These are phyloP conservation scores for Vaccinium myrtillus DNA, from an alignment of 148 eudicot genomes.

Conservation along the genomic window DNA sequence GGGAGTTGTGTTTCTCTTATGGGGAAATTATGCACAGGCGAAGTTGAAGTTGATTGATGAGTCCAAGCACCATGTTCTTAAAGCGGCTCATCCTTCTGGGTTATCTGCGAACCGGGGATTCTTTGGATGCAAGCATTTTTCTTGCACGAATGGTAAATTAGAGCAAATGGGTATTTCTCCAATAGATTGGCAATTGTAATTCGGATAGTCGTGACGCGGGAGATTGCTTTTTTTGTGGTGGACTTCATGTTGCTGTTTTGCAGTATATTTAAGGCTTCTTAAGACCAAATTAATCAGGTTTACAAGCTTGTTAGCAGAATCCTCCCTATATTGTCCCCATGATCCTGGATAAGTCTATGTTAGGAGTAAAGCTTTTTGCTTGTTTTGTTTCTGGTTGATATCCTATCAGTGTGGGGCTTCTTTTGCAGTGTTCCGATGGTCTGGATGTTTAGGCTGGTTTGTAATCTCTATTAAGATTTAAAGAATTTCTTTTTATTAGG, in stretches of 20 bases:
- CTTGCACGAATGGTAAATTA: slow-evolving; percentile 68
- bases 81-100: slow-evolving; percentile 98
- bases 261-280: too few relatives aligned
- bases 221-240: not conserved
- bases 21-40: slow-evolving; percentile 97
- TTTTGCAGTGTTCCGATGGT: not conserved
- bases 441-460: not conserved
- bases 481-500: not conserved
- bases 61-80: slow-evolving; percentile 78
- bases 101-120: slow-evolving; percentile 95
- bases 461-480: not conserved
- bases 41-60: slow-evolving; percentile 87
- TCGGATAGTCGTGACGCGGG: not conserved
- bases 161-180: slow-evolving; percentile 62
- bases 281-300: not conserved
- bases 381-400: not conserved
- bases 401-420: not conserved
- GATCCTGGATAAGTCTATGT: not conserved
- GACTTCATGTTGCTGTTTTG: too few relatives aligned
- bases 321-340: not conserved
- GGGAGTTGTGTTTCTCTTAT: slow-evolving; percentile 86
- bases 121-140: slow-evolving; percentile 99
- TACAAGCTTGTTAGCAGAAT: not conserved
- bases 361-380: not conserved
- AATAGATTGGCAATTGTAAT: slow-evolving; percentile 78